Base-by-base conservation (phyloP, 1,139 yeast genomes). In the Candida sp. region DNA sequence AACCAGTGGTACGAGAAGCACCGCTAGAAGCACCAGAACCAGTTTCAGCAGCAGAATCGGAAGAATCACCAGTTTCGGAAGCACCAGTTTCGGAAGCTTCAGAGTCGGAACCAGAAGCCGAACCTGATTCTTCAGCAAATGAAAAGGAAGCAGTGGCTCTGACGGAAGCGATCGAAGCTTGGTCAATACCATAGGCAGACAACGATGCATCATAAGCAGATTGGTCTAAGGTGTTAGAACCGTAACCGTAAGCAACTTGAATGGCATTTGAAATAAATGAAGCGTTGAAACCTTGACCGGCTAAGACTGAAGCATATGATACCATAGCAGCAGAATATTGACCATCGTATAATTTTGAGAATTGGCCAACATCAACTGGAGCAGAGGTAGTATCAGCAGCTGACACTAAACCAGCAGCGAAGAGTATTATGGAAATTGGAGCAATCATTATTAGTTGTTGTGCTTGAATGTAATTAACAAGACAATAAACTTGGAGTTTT, bases 341-440 rank as follows among this genome's bases (percentile, higher is more conserved):
- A 37, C 39, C 39, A 27, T 37, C 27, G 39, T 37, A 37, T 29
- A 37, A 37, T 29, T 27, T 4, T 12, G 39, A 37, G 21, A 37
- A 37, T 37, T 37, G 39, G 12, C 27, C 30, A 9, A 37, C 19
- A 19, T 37, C 25, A 22, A 37, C 34, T 37, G 23, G 5, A 27
- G 39, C 23, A 22, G 29, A 11, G 19, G 38, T 36, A 4, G 39
- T n/a, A 27, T 21, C 21, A 22, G 29, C 39, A 4, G 52, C 48
- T 23, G 48, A 49, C 21, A 49, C 52, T 35, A 49, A 40, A 21
- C 52, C 52, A 22, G 52, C 52, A 25, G 29, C 29, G 29, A 25
- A 25, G 15, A 49, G 35, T 33, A 49, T 43, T 22, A 50, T 47
- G 9, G 52, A 47, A 42, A 36, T 15, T 22, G 38, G 38, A 25